These are phyloP conservation scores for Ogataea naganishii DNA, from an alignment of 805 yeast genomes.

Conservation along the genomic window DNA sequence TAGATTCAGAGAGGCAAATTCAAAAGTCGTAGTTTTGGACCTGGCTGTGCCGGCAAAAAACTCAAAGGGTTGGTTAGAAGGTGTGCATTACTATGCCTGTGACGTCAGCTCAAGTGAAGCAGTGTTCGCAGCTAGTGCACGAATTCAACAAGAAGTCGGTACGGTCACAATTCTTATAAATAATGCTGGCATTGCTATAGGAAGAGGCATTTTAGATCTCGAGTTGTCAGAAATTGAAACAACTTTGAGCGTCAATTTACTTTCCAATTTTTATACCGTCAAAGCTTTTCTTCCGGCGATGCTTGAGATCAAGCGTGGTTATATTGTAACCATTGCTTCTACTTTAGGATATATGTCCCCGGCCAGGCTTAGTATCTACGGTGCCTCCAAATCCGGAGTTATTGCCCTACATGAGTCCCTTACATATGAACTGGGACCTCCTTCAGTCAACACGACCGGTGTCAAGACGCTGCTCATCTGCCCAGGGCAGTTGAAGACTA, in stretches of 20 bases:
- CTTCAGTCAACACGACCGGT: slow-evolving; percentile 35
- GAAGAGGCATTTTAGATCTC: slow-evolving; percentile 47
- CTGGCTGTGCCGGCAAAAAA: slow-evolving; percentile 31
- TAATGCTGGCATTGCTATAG: slow-evolving; percentile 74
- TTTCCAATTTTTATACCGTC: slow-evolving; percentile 62
- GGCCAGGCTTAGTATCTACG: slow-evolving; percentile 70
- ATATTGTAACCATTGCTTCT: slow-evolving; percentile 73
- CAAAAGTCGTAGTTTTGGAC: slow-evolving; percentile 62
- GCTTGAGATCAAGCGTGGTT: slow-evolving; percentile 56
- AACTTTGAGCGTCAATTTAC: slow-evolving; percentile 57
- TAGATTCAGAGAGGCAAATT: slow-evolving; percentile 31
- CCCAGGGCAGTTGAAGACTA: slow-evolving; percentile 80
- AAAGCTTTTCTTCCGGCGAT: slow-evolving; percentile 69
- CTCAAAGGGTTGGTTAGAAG: slow-evolving; percentile 18
- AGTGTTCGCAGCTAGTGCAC: slow-evolving; percentile 30
- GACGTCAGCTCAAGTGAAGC: slow-evolving; percentile 54
- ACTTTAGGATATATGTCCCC: slow-evolving; percentile 83
- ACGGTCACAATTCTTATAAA: slow-evolving; percentile 62
- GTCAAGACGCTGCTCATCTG: slow-evolving; percentile 70
- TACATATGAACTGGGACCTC: slow-evolving; percentile 56
- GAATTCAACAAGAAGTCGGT: slow-evolving; percentile 44
- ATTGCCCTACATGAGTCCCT: slow-evolving; percentile 80
- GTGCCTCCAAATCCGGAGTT: slow-evolving; percentile 84
- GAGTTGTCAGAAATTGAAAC: slow-evolving; percentile 50
- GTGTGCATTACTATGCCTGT: slow-evolving; percentile 52